phyloP scores from a whole-genome alignment of 139 green algal species.

The Chlorella sp. region DNA sequence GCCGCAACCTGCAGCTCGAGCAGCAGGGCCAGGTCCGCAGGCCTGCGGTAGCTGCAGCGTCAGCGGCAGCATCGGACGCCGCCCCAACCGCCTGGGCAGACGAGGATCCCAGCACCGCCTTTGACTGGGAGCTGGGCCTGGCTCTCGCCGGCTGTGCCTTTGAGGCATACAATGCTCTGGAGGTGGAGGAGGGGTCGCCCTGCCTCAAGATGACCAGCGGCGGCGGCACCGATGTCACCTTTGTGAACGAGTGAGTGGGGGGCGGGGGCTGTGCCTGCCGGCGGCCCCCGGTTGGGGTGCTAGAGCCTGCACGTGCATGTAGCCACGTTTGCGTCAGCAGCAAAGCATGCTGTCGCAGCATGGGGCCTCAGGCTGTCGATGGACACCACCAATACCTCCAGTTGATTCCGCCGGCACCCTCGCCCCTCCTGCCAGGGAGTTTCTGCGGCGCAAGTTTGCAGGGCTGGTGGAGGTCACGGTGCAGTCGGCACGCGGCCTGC shows the following conservation, averaged over 20 bases:
- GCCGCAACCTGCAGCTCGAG: not conserved
- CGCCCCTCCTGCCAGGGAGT: not conserved
- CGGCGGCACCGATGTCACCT: conserved; percentile 2
- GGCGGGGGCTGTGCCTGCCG: not conserved
- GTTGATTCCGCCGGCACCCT: no score
- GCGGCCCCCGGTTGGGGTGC: no score
- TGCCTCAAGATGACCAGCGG: conserved; percentile 3
- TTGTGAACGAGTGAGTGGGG: conserved; percentile 21
- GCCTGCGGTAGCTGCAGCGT: not conserved
- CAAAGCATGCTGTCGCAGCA: no score
- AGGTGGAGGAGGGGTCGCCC: not conserved
- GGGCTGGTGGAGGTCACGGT: conserved; percentile 23
- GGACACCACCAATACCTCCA: no score
- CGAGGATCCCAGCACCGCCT: conserved; percentile 14
- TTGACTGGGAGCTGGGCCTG: conserved; percentile 30
- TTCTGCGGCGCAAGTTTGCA: conserved; percentile 11
- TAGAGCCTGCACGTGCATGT: no score
- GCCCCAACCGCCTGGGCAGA: not conserved
- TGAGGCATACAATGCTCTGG: conserved; percentile 26
- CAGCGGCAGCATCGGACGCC: not conserved
- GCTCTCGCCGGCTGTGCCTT: conserved; percentile 30
- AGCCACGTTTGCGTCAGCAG: no score
- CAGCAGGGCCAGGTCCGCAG: not conserved
- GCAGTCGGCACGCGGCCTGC: not conserved
- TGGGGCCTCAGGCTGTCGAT: no score